A percentile compares a stretch with the other conserved stretches of the same genome.
These are phyloP conservation scores for Neurospora sp. DNA, from an alignment of 2,329 filamentous ascomycete genomes.

Conservation along the genomic window DNA sequence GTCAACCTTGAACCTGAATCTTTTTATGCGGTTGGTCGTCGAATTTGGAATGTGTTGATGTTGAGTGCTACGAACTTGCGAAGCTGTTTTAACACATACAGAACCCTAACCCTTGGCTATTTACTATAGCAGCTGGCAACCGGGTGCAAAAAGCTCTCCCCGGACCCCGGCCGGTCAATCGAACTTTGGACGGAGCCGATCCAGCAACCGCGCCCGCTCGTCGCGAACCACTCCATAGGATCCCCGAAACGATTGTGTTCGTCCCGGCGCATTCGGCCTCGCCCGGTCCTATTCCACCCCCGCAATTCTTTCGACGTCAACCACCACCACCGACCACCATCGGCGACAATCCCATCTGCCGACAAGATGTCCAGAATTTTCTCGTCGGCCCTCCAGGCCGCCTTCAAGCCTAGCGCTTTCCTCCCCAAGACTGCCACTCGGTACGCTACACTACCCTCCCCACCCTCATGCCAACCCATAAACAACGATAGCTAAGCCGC, in stretches of 20 bases:
- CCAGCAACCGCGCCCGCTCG: background rate
- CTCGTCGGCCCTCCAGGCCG: constrained; percentile 11
- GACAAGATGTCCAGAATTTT: constrained; percentile 8
- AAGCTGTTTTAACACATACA: background rate
- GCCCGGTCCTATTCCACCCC: background rate
- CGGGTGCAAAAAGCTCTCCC: background rate
- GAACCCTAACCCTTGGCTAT: background rate
- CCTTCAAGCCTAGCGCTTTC: constrained; percentile 10
- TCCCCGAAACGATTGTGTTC: background rate
- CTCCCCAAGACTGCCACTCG: constrained; percentile 2
- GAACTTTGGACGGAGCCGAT: background rate
- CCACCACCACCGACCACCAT: background rate
- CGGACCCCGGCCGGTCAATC: background rate
- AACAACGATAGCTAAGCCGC: constrained; percentile 7
- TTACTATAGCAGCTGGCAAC: background rate
- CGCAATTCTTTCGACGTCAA: background rate
- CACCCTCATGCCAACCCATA: no score
- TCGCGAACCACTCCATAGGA: background rate
- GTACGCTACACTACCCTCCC: background rate
- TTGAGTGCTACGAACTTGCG: background rate
- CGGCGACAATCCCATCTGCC: background rate
- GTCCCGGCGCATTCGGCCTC: background rate
- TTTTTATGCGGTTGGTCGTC: background rate
- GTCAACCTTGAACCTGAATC: background rate
- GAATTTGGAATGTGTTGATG: background rate